phyloP scores from a whole-genome alignment of 139 green algal genomes.

The Diplosphaera chodatii region DNA sequence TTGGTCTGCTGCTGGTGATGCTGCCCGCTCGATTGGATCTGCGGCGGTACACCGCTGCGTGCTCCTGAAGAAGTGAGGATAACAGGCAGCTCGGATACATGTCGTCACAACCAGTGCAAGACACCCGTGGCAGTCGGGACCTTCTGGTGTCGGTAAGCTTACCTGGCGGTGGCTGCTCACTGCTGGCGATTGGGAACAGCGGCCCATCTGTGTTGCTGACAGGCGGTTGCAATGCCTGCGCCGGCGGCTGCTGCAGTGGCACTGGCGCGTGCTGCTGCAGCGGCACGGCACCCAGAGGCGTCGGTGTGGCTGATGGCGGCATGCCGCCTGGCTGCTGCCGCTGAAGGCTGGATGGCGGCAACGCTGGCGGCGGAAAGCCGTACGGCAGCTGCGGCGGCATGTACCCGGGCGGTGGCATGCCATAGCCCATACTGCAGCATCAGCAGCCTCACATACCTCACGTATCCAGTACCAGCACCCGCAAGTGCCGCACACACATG shows the following conservation, averaged over 20 bases:
- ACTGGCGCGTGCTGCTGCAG: too few species aligned
- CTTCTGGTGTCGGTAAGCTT: neutral
- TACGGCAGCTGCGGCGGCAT: neutral
- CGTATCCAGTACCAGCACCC: too few species aligned
- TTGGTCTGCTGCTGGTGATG: too few species aligned
- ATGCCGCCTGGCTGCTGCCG: neutral
- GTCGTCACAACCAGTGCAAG: too few species aligned
- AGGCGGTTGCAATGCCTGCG: neutral
- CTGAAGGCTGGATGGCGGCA: constrained; percentile 8
- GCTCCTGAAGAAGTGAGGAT: too few species aligned
- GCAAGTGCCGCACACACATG: too few species aligned
- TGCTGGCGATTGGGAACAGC: constrained; percentile 8
- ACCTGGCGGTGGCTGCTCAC: neutral
- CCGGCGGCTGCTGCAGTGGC: neutral
- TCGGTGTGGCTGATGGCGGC: too few species aligned
- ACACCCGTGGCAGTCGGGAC: too few species aligned
- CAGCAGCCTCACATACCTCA: neutral
- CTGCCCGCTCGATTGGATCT: too few species aligned
- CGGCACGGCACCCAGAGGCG: too few species aligned
- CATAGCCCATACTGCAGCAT: neutral
- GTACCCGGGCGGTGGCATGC: neutral
- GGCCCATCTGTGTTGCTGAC: constrained; percentile 5
- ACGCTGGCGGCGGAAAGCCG: neutral
- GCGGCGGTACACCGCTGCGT: too few species aligned
- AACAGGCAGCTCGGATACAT: too few species aligned